Evolutionary conservation across 202 grass and related monocot genomes (phyloP), one percentile per base, ranked within the genome.

Genomic region (Saccharum hybrid): DNA sequence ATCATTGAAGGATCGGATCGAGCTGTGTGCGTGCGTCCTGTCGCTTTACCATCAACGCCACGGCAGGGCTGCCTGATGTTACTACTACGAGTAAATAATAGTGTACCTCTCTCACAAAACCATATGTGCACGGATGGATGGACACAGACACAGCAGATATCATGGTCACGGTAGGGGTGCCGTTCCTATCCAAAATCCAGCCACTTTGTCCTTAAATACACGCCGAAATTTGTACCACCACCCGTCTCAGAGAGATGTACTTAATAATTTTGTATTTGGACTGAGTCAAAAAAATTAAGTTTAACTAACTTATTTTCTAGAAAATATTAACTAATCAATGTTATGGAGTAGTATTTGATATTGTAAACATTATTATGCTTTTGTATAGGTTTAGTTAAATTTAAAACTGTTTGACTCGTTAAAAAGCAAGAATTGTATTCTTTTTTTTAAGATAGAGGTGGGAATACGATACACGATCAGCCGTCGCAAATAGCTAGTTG

Each of bases 131-230:
- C 7, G 21, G 23, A 57, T 57, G 14, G 5, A 64, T 31, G 12
- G 10, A 64, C 59, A 31, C 12, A 0, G 16, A 2, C 10, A 56
- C 18, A 56, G 66, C 5, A 9, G 4, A 6, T 0, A 65, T 84
- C 81, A 13, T 4, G 14, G 30, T 80, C 75, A 49, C 0, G 87
- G 76, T 88, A 26, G 76, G 52, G 70, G 63, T 13, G 33, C 62
- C 33, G 41, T 84, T 70, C 52, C 81, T 70, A 51, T 84, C 87
- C 33, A 60, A 69, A 28, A 67, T 52, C 52, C 34, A 5, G 41
- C 40, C 63, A 69, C 34, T 81, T 7, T 33, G 59, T 71, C 63
- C 76, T 70, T 81, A 7, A 75, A 31, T 39, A 61, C 67, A 31
- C 26, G 40, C 0, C 0, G 36, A n/a, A 26, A 18, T 34, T 7